Conservation (phyloP, 2,329 filamentous ascomycete genomes). For the Tolypocladium paradoxum region DNA sequence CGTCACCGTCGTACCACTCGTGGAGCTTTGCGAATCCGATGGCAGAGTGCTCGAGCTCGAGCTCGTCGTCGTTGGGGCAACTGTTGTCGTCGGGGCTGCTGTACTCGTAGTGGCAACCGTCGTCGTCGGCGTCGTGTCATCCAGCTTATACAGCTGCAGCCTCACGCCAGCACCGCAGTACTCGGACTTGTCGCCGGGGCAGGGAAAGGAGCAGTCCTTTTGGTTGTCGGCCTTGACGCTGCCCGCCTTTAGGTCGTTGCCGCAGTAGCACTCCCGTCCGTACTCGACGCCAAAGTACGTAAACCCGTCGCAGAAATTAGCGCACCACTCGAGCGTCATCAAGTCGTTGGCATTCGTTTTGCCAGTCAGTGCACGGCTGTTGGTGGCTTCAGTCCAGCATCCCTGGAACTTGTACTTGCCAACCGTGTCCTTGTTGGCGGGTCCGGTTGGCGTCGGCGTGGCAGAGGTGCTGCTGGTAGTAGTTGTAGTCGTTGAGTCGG, state of each 20-base stretch:
- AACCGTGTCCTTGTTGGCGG: slow-evolving; percentile 12
- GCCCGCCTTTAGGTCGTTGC: slow-evolving; percentile 17
- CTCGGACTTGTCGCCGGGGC: slow-evolving; percentile 18
- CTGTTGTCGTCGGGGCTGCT: not conserved
- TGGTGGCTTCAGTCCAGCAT: slow-evolving; percentile 24
- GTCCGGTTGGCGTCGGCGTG: slow-evolving; percentile 11
- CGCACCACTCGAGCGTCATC: slow-evolving; percentile 25
- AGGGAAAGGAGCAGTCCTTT: slow-evolving; percentile 21
- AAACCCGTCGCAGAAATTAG: slow-evolving; percentile 17
- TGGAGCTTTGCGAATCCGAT: not conserved
- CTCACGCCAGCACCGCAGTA: slow-evolving; percentile 24
- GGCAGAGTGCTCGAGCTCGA: not conserved
- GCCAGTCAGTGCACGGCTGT: slow-evolving; percentile 18
- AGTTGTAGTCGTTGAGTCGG: slow-evolving; percentile 13
- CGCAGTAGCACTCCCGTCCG: slow-evolving; percentile 28
- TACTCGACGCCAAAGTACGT: slow-evolving; percentile 24
- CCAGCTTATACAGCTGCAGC: slow-evolving; percentile 21
- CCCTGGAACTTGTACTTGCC: slow-evolving; percentile 22
- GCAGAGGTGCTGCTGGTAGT: slow-evolving; percentile 6
- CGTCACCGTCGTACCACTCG: not conserved
- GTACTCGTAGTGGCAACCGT: not conserved
- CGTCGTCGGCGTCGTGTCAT: not conserved
- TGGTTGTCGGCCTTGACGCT: slow-evolving; percentile 16
- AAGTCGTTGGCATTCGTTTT: slow-evolving; percentile 17
- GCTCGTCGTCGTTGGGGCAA: slow-evolving; percentile 1